A percentile compares a stretch with the other conserved stretches of the same genome.
These are phyloP conservation scores for Physaria fendleri DNA, from an alignment of 345 rosid species.

Conservation along the genomic window DNA sequence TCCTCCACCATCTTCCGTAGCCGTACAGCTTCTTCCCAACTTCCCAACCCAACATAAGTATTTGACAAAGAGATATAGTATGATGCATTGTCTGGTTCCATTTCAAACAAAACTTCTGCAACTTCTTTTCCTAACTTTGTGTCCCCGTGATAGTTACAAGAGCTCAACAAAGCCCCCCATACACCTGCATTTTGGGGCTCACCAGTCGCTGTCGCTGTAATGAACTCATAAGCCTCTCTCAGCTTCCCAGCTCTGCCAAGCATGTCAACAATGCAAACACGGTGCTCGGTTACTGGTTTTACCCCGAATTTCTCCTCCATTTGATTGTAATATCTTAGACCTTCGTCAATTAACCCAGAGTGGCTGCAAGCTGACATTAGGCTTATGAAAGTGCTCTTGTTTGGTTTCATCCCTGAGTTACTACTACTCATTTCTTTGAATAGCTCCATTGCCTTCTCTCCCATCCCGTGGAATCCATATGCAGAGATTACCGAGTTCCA, in stretches of 20 bases:
- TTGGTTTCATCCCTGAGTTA: slow-evolving; percentile 29
- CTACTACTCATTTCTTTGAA: slow-evolving; percentile 36
- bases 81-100: slow-evolving; percentile 53
- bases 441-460: slow-evolving; percentile 41
- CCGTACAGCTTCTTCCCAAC: slow-evolving; percentile 48
- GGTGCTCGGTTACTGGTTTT: slow-evolving; percentile 41
- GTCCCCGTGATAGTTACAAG: slow-evolving; percentile 44
- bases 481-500: slow-evolving; percentile 58
- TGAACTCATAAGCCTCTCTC: slow-evolving; percentile 44
- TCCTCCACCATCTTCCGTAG: slow-evolving; percentile 31
- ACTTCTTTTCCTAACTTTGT: slow-evolving; percentile 40
- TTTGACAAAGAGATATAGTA: slow-evolving; percentile 45
- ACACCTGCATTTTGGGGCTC: slow-evolving; percentile 37
- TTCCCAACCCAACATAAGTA: slow-evolving; percentile 38
- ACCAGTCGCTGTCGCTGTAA: slow-evolving; percentile 29
- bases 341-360: slow-evolving; percentile 41
- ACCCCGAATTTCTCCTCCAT: slow-evolving; percentile 39
- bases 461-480: slow-evolving; percentile 43
- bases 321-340: slow-evolving; percentile 36
- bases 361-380: slow-evolving; percentile 53
- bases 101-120: slow-evolving; percentile 43
- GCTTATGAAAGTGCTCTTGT: slow-evolving; percentile 45
- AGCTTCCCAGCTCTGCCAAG: slow-evolving; percentile 53
- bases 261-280: slow-evolving; percentile 46
- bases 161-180: slow-evolving; percentile 55